Conservation (phyloP, 2,329 filamentous ascomycete genomes). For the Emydomyces testavorans region DNA sequence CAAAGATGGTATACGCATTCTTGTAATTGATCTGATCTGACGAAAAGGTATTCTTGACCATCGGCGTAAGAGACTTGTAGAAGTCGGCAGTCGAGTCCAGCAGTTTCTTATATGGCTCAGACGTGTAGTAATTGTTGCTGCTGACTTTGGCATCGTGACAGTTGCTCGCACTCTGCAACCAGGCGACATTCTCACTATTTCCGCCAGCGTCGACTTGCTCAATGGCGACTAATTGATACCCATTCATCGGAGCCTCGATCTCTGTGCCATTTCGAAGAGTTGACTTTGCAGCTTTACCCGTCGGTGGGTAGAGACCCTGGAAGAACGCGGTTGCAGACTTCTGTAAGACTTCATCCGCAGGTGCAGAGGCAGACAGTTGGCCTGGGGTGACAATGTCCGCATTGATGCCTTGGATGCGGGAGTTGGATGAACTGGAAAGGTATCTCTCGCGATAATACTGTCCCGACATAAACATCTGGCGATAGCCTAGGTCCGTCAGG, state of each 20-base stretch:
- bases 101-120: slow-evolving; percentile 39
- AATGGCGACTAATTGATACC: slow-evolving; percentile 76
- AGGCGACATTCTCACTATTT: slow-evolving; percentile 47
- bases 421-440: slow-evolving; percentile 48
- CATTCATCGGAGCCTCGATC: slow-evolving; percentile 57
- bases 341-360: slow-evolving; percentile 65
- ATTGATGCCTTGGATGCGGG: slow-evolving; percentile 56
- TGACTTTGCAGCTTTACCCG: slow-evolving; percentile 45
- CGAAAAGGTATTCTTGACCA: slow-evolving; percentile 44
- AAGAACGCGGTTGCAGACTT: slow-evolving; percentile 69
- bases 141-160: slow-evolving; percentile 46
- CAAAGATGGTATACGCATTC: slow-evolving; percentile 56
- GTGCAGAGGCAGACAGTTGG: slow-evolving; percentile 62
- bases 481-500: slow-evolving; percentile 69
- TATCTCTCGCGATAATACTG: slow-evolving; percentile 67
- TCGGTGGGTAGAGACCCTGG: slow-evolving; percentile 77
- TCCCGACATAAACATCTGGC: slow-evolving; percentile 61
- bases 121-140: slow-evolving; percentile 49
- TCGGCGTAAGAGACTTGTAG: slow-evolving; percentile 42
- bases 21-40: slow-evolving; percentile 43
- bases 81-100: slow-evolving; percentile 42
- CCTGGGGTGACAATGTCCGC: slow-evolving; percentile 53
- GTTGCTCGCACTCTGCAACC: slow-evolving; percentile 47
- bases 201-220: slow-evolving; percentile 48
- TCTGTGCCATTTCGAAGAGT: slow-evolving; percentile 59